Conservation (phyloP, 106 monocot genomes). For the Allium cepa region DNA sequence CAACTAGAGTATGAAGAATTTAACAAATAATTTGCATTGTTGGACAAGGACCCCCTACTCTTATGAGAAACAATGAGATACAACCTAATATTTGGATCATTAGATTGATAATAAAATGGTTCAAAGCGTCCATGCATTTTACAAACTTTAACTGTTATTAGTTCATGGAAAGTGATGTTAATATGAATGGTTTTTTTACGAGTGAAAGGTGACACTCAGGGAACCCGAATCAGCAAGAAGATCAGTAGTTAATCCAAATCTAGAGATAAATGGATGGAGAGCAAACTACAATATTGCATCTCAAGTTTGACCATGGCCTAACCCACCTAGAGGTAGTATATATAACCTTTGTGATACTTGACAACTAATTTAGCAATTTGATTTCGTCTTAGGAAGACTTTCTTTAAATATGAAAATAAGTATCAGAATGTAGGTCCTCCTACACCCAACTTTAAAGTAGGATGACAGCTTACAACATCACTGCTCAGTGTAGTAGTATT, state of each 20-base stretch:
- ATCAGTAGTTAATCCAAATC: conserved; percentile 66
- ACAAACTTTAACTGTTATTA: no score
- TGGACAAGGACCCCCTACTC: no score
- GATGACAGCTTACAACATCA: conserved; percentile 22
- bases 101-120: no score
- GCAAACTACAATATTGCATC: conserved; percentile 97
- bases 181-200: no score
- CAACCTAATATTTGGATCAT: no score
- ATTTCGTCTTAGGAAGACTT: neutral
- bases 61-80: no score
- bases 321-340: conserved; percentile 24
- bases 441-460: neutral
- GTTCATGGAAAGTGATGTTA: no score
- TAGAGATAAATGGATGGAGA: conserved; percentile 69
- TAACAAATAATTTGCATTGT: no score
- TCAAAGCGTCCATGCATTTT: no score
- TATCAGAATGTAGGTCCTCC: neutral
- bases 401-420: no score
- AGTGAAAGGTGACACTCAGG: conserved; percentile 65
- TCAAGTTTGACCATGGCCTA: conserved; percentile 39
- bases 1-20: no score
- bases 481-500: no score
- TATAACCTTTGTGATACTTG: neutral
- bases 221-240: conserved; percentile 73
- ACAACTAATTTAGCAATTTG: neutral